Percentiles rank a stretch among this genome's conserved stretches.
Conservation (phyloP, 164 flowering plant species). For the Brasenia schreberi region DNA sequence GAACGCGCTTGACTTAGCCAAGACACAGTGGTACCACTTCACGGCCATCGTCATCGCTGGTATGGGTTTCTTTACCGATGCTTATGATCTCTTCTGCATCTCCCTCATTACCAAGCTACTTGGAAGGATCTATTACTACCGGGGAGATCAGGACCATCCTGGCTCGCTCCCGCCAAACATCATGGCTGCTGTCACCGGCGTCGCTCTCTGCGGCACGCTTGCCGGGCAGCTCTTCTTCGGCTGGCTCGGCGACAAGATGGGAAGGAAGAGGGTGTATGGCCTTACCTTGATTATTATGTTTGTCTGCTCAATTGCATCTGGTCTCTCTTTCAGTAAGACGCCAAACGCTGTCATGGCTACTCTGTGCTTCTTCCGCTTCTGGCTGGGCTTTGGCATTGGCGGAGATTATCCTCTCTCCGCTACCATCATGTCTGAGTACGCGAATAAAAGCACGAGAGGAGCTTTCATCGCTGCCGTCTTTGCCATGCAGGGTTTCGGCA, state of each 20-base stretch:
- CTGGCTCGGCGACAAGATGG: conserved; percentile 35
- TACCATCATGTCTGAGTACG: conserved; percentile 11
- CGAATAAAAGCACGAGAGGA: conserved; percentile 9
- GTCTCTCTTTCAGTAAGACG: conserved; percentile 20
- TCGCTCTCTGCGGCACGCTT: conserved; percentile 31
- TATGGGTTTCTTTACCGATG: conserved; percentile 91
- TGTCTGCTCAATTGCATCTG: conserved; percentile 27
- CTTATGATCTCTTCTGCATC: conserved; percentile 79
- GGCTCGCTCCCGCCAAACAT: conserved; percentile 29
- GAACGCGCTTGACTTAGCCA: too few relatives aligned
- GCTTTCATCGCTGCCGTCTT: conserved; percentile 13
- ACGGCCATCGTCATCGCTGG: conserved; percentile 79
- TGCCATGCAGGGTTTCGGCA: conserved; percentile 12
- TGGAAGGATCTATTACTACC: conserved; percentile 29
- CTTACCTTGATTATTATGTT: conserved; percentile 29
- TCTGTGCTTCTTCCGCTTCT: conserved; percentile 12
- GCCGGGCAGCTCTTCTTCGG: conserved; percentile 35
- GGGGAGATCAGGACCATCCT: conserved; percentile 14
- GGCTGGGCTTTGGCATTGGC: conserved; percentile 11
- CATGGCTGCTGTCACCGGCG: conserved; percentile 30
- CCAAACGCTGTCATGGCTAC: conserved; percentile 7
- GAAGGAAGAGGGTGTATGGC: conserved; percentile 27
- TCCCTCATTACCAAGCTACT: conserved; percentile 40
- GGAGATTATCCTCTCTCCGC: conserved; percentile 12
- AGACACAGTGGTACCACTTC: conserved; percentile 64